These are phyloP conservation scores for Corylus avellana DNA, from an alignment of 306 rosid genomes.

Conservation along the genomic window DNA sequence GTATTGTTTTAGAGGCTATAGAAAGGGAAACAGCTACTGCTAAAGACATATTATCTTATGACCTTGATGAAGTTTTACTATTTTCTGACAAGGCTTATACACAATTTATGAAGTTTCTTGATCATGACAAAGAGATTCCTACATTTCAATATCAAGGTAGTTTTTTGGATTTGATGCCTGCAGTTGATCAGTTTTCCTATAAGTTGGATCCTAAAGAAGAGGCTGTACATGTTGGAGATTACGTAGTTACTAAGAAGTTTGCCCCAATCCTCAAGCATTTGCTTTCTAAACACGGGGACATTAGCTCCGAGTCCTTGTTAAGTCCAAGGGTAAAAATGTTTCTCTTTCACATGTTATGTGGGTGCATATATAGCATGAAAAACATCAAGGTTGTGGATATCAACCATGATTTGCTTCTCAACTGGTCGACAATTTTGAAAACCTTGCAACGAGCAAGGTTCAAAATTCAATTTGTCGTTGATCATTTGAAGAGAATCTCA, in stretches of 20 bases:
- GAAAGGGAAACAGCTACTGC: neutral
- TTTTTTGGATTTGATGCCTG: too few species aligned
- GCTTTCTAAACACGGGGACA: neutral
- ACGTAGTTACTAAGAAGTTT: neutral
- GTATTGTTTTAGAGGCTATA: neutral
- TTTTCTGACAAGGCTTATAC: neutral
- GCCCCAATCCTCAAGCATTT: neutral
- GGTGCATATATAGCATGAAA: too few species aligned
- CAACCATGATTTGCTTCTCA: neutral
- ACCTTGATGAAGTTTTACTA: neutral
- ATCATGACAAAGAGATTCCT: neutral
- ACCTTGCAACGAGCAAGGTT: neutral
- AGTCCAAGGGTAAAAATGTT: too few species aligned
- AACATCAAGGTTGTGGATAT: too few species aligned
- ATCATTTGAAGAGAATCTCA: neutral
- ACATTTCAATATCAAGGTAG: too few species aligned
- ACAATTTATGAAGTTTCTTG: neutral
- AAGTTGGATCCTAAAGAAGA: neutral
- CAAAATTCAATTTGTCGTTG: neutral
- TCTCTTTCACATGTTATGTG: too few species aligned
- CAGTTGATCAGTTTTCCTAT: too few species aligned
- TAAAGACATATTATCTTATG: neutral
- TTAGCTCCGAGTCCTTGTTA: neutral
- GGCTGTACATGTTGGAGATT: neutral
- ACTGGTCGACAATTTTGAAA: neutral